A percentile compares a stretch with the other conserved stretches of the same genome.
Conservation (phyloP, 2,329 filamentous ascomycete genomes). For the Fusarium sp. region DNA sequence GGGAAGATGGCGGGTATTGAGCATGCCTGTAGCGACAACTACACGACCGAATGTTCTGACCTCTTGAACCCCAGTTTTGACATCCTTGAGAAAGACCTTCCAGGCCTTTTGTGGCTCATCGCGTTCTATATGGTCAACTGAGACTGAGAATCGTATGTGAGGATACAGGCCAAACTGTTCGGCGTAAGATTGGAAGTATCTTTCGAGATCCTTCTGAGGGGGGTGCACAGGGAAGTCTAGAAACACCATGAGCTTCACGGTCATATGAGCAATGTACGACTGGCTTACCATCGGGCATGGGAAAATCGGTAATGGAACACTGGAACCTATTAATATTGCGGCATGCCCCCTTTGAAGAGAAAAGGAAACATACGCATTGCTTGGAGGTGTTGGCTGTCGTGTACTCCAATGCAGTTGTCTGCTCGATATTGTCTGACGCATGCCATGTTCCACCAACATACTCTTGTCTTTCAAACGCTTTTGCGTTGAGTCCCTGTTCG, state of each 20-base stretch:
- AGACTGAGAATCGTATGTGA: slow-evolving; percentile 42
- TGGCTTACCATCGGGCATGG: slow-evolving; percentile 43
- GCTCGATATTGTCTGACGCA: slow-evolving; percentile 46
- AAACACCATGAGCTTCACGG: neutral
- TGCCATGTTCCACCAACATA: slow-evolving; percentile 56
- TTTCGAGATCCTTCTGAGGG: slow-evolving; percentile 40
- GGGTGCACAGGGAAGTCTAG: slow-evolving; percentile 39
- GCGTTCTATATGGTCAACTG: slow-evolving; percentile 40
- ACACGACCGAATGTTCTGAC: slow-evolving; percentile 48
- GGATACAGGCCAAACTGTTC: slow-evolving; percentile 43
- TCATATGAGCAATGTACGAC: neutral
- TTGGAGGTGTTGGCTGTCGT: slow-evolving; percentile 46
- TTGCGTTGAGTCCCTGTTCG: slow-evolving; percentile 55
- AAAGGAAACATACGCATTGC: slow-evolving; percentile 37
- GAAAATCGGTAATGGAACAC: slow-evolving; percentile 48
- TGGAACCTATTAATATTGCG: slow-evolving; percentile 16
- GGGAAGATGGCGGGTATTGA: slow-evolving; percentile 47
- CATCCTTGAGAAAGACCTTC: slow-evolving; percentile 42
- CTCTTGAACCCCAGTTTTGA: slow-evolving; percentile 29
- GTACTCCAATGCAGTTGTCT: slow-evolving; percentile 48
- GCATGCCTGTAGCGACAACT: slow-evolving; percentile 48
- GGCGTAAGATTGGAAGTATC: slow-evolving; percentile 47
- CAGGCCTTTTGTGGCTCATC: slow-evolving; percentile 41
- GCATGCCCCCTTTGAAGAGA: neutral
- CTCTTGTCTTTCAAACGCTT: slow-evolving; percentile 52